These are phyloP conservation scores for Trametes maxima DNA, from an alignment of 768 basidiomycete genomes.

Conservation along the genomic window DNA sequence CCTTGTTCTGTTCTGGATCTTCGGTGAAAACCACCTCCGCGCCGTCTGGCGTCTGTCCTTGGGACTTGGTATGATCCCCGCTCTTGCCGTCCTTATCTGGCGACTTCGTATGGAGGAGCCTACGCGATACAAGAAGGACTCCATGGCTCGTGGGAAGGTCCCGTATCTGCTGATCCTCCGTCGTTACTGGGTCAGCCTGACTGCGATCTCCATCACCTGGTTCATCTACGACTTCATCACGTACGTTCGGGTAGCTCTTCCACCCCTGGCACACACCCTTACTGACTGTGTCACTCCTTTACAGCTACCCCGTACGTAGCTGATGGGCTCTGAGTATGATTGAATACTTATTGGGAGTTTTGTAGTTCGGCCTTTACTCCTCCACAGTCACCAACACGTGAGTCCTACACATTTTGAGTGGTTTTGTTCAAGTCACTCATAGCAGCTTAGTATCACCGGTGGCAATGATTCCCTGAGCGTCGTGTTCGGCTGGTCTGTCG, in stretches of 20 bases:
- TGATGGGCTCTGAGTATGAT: not conserved
- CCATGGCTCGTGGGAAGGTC: constrained; percentile 74
- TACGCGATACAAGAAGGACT: constrained; percentile 67
- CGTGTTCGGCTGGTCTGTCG: constrained; percentile 82
- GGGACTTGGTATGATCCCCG: constrained; percentile 82
- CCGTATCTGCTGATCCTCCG: constrained; percentile 78
- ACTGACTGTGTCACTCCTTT: not conserved
- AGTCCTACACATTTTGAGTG: constrained; percentile 15
- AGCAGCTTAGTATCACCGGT: constrained; percentile 56
- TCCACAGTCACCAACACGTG: constrained; percentile 73
- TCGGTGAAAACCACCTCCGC: constrained; percentile 75
- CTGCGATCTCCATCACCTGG: constrained; percentile 81
- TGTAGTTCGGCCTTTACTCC: constrained; percentile 78
- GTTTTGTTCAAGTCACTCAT: not conserved
- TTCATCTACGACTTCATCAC: constrained; percentile 83
- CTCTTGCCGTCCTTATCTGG: constrained; percentile 82
- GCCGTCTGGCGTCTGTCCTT: constrained; percentile 88
- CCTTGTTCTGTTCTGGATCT: constrained; percentile 88
- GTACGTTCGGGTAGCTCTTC: constrained; percentile 41
- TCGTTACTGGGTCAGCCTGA: constrained; percentile 77
- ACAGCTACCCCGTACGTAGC: constrained; percentile 15
- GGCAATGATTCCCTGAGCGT: constrained; percentile 51
- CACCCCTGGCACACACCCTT: not conserved
- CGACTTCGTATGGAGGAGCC: constrained; percentile 86
- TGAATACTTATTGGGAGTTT: not conserved